Base-by-base conservation (phyloP, 495 filamentous ascomycete species). In the Amniculicola lignicola region DNA sequence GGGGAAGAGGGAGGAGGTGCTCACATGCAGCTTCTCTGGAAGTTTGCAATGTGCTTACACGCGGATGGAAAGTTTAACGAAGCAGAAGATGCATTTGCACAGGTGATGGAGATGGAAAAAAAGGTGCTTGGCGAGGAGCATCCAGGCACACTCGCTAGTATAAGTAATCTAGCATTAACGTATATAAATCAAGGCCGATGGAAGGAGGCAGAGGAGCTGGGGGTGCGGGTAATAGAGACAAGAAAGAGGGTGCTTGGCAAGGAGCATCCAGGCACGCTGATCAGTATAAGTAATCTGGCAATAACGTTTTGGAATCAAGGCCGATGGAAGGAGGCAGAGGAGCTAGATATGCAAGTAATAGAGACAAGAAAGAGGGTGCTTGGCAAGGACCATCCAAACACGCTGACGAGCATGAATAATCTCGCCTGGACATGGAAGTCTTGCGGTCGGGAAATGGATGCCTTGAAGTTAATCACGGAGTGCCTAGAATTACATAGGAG, bases 231-330 rank as follows among this genome's bases (percentile, higher is more conserved):
- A 29, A 31, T 54, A 18, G 51, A 47, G 9, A 47, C 24, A 7
- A 33, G 41, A 19, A 47, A 46, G 51, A 47, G 9, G 28, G 25
- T 16, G 42, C 42, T 55, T 47, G 52, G 52, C 18, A 4, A 29
- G 29, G 29, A 39, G n/a, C 29, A 55, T 55, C 52, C 43, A 10
- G 40, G 37, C 52, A 55, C 52, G 42, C 40, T 55, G 40, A 55
- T 28, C 21, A 39, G 41, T 31, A 48, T 48, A 27, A 19, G 2
- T 4, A 54, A 54, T 39, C 51, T 54, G 18, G 51, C 51, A 24
- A 29, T 27, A 27, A 45, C 39, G 48, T 24, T 5, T 10, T 1
- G 48, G 36, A 27, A 57, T 33, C 48, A 51, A 43, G 54, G 44
- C n/a, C n/a, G n/a, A n/a, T n/a, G n/a, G n/a, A n/a, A n/a, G n/a